phyloP scores from a whole-genome alignment of 1,284 basidiomycete genomes.

The Cutaneotrichosporon dermatis region DNA sequence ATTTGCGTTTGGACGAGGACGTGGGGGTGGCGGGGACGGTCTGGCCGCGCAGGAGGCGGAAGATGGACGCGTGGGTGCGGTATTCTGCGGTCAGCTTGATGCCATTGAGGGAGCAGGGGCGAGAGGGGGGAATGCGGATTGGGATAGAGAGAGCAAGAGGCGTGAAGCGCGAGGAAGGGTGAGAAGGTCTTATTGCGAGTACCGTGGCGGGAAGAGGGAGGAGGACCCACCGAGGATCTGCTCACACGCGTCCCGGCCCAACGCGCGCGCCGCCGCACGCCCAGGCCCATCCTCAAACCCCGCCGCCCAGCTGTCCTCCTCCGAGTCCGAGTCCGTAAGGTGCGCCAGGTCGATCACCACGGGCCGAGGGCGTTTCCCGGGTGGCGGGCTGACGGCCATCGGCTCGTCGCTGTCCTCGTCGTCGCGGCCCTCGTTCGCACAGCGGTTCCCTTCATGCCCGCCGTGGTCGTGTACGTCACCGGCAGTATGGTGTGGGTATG shows the following conservation, averaged over 20 bases:
- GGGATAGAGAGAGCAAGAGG: no score
- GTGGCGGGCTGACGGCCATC: not conserved
- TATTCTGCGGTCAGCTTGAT: not conserved
- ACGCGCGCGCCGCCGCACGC: not conserved
- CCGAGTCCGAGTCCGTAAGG: not conserved
- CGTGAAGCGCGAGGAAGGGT: no score
- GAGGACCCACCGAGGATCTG: not conserved
- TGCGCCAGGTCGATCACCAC: not conserved
- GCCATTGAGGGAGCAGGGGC: no score
- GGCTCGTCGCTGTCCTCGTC: no score
- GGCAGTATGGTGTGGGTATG: no score
- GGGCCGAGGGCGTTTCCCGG: not conserved
- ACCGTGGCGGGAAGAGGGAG: no score
- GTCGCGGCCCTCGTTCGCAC: no score
- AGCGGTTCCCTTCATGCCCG: not conserved
- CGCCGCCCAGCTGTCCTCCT: not conserved
- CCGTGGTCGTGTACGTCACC: not conserved
- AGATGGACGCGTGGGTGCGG: not conserved
- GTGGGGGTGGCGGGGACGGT: not conserved
- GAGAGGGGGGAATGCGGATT: no score
- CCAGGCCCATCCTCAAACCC: not conserved
- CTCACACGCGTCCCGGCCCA: not conserved
- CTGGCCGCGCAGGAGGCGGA: constrained; percentile 1
- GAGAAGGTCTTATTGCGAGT: no score
- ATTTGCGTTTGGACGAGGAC: no score